Evolutionary conservation across 805 yeast species (phyloP), one percentile per base, ranked within the genome.

Genomic region (Novakomyces olei): DNA sequence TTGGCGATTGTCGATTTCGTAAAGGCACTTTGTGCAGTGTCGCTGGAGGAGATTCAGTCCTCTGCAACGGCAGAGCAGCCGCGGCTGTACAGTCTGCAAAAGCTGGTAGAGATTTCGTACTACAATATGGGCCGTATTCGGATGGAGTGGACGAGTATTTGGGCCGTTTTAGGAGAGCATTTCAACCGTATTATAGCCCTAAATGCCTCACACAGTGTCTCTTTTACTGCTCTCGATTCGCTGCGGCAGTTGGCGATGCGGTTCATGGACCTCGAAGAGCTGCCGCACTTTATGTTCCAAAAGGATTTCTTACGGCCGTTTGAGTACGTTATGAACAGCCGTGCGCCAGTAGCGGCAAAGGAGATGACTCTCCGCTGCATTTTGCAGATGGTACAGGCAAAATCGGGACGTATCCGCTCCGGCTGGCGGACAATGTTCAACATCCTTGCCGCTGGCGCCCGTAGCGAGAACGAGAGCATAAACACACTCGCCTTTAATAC

Each of bases 81-180:
- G 25, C 63, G 98, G 49, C 73, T 80, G 54, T 91, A 79, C 48
- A 78, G 96, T 0, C 57, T 88, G 40, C 96, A 81, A 48, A 88
- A 88, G 49, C 77, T 88, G 63, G 92, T 88, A 33, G 98, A 91
- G 53, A 92, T 88, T 27, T 85, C 95, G 54, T 85, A 88, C 53
- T 88, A 91, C 58, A 91, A 91, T 50, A 88, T 88, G 95, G 71
- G 71, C 32, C 76, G 98, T 58, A 83, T 88, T 44, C 69, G 93
- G 51, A 72, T 88, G 39, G 94, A 91, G 54, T 88, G 98, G 95
- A 69, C 92, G 4, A 85, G 79, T 34, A 61, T 88, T 37, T 88
- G 99, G 99, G 67, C 76, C 10, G 75, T 78, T 6, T 77, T 88
- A 77, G 93, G 92, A 10, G 77, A 67, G 36, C 77, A 78, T 27